Percentiles rank a stretch among this genome's conserved stretches.
Evolutionary conservation across 2,329 filamentous ascomycete species (phyloP).

Genomic region (Penicillium sp.): DNA sequence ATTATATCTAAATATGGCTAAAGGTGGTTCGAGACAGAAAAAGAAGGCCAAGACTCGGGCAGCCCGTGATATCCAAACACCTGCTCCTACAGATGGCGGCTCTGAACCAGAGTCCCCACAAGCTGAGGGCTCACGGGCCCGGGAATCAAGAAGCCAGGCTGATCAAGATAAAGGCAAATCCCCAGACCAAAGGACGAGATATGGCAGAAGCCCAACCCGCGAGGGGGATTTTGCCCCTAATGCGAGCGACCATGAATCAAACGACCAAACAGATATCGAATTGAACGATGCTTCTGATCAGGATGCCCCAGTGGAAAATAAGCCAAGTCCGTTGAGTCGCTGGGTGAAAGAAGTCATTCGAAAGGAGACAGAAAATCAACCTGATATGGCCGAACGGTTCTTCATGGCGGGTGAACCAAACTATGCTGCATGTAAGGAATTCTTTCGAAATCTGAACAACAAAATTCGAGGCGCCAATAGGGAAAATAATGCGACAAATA

Average conservation of each 20-base stretch:
- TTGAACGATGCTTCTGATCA: not conserved
- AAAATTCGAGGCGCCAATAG: constrained; percentile 7
- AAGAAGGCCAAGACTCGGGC: too few species aligned
- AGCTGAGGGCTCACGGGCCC: too few species aligned
- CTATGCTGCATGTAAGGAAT: constrained; percentile 6
- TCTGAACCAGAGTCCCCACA: too few species aligned
- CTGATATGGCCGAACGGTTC: constrained; percentile 4
- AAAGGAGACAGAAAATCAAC: not conserved
- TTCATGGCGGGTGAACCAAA: not conserved
- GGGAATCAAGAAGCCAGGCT: too few species aligned
- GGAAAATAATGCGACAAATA: constrained; percentile 1
- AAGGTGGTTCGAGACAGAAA: too few species aligned
- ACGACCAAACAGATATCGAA: not conserved
- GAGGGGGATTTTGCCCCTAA: not conserved
- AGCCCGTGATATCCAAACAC: too few species aligned
- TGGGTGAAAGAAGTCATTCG: not conserved
- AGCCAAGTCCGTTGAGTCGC: not conserved
- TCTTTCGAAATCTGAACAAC: constrained; percentile 10
- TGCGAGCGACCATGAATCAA: not conserved
- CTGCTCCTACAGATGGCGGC: too few species aligned
- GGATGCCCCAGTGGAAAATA: not conserved
- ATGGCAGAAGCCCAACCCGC: not conserved
- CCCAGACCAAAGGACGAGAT: not conserved
- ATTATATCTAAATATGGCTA: too few species aligned
- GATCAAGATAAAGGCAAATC: too few species aligned